Evolutionary conservation across 2,329 filamentous ascomycete species (phyloP), one percentile per base, ranked within the genome.

Genomic region (Zalaria obscura): DNA sequence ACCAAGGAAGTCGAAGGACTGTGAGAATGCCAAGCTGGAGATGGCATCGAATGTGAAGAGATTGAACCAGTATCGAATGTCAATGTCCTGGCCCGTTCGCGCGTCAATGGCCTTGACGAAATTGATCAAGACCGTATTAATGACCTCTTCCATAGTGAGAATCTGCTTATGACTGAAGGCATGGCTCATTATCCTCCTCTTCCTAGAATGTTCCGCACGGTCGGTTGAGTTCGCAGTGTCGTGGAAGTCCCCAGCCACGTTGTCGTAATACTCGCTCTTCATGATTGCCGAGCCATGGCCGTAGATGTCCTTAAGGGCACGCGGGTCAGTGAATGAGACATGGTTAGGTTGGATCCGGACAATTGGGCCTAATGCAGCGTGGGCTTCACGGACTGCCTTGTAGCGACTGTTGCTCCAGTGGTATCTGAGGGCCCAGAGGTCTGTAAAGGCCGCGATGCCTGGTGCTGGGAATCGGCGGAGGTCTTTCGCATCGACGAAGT

Each of bases 1-100:
- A 2, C 25, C 48, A 5, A 65, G 51, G 51, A 61, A 64, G 28
- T 60, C 55, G 47, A 60, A 59, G 27, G 60, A 47, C 38, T 55
- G 47, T 4, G 57, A 60, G 48, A 65, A 66, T 1, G 57, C 59
- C 35, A 67, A 49, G n/a, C 56, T 56, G 6, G 62, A 57, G 55
- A 65, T 63, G 11, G 64, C 52, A 46, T 66, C 62, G 46, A 60
- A 65, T 18, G 50, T 54, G 46, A 56, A 65, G 36, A 56, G 55
- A 9, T 53, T 56, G 40, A 61, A 58, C 44, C 55, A 62, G 35
- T 60, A 52, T 2, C 54, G 46, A 27, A 65, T 48, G 35, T 60
- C 40, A 6, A 70, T 45, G 41, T n/a, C 6, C 34, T 36, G 34
- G 25, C 34, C 34, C 25, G 11, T 36, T 18, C 18, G 18, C 18